Evolutionary conservation across 306 rosid species (phyloP).

Genomic region (Acmispon strigosus): DNA sequence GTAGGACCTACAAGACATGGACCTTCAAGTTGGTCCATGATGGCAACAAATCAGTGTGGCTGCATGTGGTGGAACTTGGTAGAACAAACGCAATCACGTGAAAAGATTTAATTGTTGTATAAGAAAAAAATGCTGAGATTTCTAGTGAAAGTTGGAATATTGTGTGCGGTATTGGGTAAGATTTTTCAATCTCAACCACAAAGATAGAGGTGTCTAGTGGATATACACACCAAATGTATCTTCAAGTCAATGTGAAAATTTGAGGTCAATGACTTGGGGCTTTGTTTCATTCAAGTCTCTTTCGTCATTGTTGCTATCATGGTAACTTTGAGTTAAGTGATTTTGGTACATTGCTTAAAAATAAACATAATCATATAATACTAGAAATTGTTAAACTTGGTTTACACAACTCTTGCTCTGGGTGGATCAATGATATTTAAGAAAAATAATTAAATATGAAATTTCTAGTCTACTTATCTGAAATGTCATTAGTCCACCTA

Average conservation of each 20-base stretch:
- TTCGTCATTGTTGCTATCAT: too few relatives aligned
- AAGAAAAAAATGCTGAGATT: not conserved
- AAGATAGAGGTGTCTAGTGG: not conserved
- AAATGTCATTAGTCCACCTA: too few relatives aligned
- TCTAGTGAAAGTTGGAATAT: not conserved
- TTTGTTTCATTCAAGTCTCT: too few relatives aligned
- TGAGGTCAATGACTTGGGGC: too few relatives aligned
- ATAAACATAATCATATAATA: too few relatives aligned
- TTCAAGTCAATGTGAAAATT: not conserved
- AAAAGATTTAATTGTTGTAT: not conserved
- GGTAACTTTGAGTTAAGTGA: too few relatives aligned
- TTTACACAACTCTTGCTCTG: too few relatives aligned
- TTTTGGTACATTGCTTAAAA: too few relatives aligned
- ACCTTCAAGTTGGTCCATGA: constrained; percentile 18
- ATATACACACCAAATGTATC: not conserved
- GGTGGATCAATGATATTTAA: too few relatives aligned
- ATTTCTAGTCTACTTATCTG: too few relatives aligned
- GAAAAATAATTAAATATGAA: too few relatives aligned
- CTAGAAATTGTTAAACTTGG: too few relatives aligned
- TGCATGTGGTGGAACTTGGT: constrained; percentile 14
- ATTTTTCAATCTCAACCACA: not conserved
- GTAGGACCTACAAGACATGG: constrained; percentile 26
- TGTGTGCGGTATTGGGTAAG: not conserved
- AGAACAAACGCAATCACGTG: constrained; percentile 1
- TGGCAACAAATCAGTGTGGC: not conserved